Conservation (phyloP, 2,329 filamentous ascomycete genomes). For the Knoxdaviesia capensis region DNA sequence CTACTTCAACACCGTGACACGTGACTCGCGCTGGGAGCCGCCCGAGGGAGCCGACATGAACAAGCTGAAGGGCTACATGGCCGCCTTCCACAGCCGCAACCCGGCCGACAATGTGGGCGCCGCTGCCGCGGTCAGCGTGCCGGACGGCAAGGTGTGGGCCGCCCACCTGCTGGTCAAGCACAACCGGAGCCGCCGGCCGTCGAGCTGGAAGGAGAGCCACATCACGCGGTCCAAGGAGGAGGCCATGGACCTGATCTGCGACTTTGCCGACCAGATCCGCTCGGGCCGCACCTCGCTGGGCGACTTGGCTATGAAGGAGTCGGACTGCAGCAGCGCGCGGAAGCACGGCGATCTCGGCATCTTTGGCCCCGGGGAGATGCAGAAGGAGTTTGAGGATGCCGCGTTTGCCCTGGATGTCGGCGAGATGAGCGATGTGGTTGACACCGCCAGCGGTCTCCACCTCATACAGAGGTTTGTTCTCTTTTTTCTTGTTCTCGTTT, state of each 20-base stretch:
- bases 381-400: constrained; percentile 94
- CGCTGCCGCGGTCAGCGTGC: constrained; percentile 20
- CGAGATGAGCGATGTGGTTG: constrained; percentile 69
- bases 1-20: constrained; percentile 82
- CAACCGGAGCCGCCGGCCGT: constrained; percentile 65
- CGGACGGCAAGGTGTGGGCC: constrained; percentile 73
- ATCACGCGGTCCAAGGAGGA: constrained; percentile 84
- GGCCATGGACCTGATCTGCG: constrained; percentile 56
- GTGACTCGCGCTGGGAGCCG: constrained; percentile 89
- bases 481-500: background rate
- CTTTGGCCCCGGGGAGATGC: constrained; percentile 91
- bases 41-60: constrained; percentile 75
- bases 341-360: constrained; percentile 91
- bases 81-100: constrained; percentile 51
- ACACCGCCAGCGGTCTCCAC: constrained; percentile 87
- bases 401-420: constrained; percentile 78
- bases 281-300: constrained; percentile 49
- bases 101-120: constrained; percentile 9
- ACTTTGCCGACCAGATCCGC: constrained; percentile 57
- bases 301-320: constrained; percentile 72
- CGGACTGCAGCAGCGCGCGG: constrained; percentile 85
- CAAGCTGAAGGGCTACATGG: constrained; percentile 89
- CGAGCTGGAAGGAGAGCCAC: constrained; percentile 77
- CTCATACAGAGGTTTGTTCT: constrained; percentile 68
- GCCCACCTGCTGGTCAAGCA: constrained; percentile 93